These are phyloP conservation scores for Debaryomyces castellii DNA, from an alignment of 805 yeast genomes.

Conservation along the genomic window DNA sequence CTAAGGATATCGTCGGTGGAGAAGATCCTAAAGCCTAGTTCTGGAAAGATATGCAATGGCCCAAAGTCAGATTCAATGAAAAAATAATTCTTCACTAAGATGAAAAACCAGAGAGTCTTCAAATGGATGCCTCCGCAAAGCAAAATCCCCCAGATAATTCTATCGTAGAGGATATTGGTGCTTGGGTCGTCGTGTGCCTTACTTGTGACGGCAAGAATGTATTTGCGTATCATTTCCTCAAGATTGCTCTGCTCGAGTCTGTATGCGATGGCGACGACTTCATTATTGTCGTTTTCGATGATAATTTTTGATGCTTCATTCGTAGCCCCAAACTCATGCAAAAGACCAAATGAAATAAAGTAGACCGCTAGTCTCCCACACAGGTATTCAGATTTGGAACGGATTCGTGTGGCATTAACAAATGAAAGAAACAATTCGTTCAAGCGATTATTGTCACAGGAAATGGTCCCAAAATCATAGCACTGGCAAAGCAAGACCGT, in stretches of 20 bases:
- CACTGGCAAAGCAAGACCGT: slow-evolving; percentile 11
- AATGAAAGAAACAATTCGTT: slow-evolving; percentile 7
- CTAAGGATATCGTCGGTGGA: slow-evolving; percentile 10
- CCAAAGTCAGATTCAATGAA: slow-evolving; percentile 19
- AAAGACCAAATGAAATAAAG: slow-evolving; percentile 19
- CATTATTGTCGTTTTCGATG: slow-evolving; percentile 7
- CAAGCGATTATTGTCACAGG: slow-evolving; percentile 5
- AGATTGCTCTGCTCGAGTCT: slow-evolving; percentile 10
- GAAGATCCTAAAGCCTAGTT: slow-evolving; percentile 27
- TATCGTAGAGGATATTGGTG: slow-evolving; percentile 29
- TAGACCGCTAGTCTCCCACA: slow-evolving; percentile 26
- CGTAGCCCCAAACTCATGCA: slow-evolving; percentile 19
- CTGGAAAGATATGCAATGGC: slow-evolving; percentile 20
- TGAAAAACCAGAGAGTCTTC: slow-evolving; percentile 43
- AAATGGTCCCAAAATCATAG: slow-evolving; percentile 13
- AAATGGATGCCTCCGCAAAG: slow-evolving; percentile 46
- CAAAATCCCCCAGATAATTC: slow-evolving; percentile 42
- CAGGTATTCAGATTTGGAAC: slow-evolving; percentile 12
- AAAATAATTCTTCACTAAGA: slow-evolving; percentile 30
- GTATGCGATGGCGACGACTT: slow-evolving; percentile 8
- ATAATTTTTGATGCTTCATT: slow-evolving; percentile 5
- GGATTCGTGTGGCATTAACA: slow-evolving; percentile 9
- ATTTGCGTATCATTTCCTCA: slow-evolving; percentile 37
- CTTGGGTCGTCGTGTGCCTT: slow-evolving; percentile 39
- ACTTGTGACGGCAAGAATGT: slow-evolving; percentile 31